Base-by-base conservation (phyloP, 1,139 yeast species). In the Geotrichum aggregatum region DNA sequence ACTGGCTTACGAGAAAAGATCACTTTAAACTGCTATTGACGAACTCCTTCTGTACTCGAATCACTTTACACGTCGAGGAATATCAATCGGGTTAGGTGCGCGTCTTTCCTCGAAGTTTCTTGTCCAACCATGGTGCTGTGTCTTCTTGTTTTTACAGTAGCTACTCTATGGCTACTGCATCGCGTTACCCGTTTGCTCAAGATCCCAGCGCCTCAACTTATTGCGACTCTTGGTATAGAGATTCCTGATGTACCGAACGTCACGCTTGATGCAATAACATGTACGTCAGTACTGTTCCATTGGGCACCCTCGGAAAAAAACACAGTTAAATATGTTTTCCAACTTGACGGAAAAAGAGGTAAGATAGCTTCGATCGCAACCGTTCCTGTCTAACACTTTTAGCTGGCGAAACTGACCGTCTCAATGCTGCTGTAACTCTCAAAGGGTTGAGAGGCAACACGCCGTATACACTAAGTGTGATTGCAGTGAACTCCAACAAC, bases 241-340 rank as follows among this genome's bases (percentile, higher is more conserved):
- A 75, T 81, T 16, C 87, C 87, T 1, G 75, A 76, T 33, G 72
- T 82, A 4, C 83, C 84, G 0, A 70, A 74, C 50, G 73, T 82
- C 6, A 77, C 83, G 3, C 73, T 82, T 10, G 84, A 80, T 58
- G 73, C 74, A 55, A 75, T 83, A 42, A 73, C 82, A 0, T 69
- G 72, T 35, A 68, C 71, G 14, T 67, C 76, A 3, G 74, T 82
- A 21, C 72, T 76, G 5, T 58, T 83, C 24, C 85, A 82, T 59
- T 83, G 87, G 88, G 78, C 78, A 44, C 56, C 64, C 38, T 67
- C 75, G 43, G 66, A 65, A 52, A 56, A 65, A 40, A 47, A 61
- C 7, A 71, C 70, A 6, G 67, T 73, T 47, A 75, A 73, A 56
- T 75, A 73, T 58, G 64, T 73, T 33, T 59, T 79, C 14, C 77